Evolutionary conservation across 371 early-diverging fungal species (phyloP).

Genomic region (Rhizopus delemar): DNA sequence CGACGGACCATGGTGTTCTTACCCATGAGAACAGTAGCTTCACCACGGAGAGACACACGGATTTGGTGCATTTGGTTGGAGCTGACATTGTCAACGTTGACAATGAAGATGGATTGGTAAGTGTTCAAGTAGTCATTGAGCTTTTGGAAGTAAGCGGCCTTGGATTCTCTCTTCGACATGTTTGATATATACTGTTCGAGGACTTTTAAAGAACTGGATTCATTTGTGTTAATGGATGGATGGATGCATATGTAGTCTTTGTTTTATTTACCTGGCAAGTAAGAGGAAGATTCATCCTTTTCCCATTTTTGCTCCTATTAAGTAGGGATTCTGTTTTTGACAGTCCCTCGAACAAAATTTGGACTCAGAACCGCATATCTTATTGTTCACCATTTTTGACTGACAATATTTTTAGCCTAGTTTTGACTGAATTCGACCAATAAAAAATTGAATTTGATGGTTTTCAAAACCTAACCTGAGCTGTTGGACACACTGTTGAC

Average conservation of each 20-base stretch:
- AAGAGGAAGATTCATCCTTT: slow-evolving; percentile 18
- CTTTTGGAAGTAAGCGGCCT: slow-evolving; percentile 55
- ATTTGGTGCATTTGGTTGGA: slow-evolving; percentile 99
- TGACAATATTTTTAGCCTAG: no score
- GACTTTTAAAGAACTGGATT: slow-evolving; percentile 47
- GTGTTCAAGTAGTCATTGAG: slow-evolving; percentile 74
- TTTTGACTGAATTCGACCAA: no score
- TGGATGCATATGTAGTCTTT: slow-evolving; percentile 10
- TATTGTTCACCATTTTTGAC: no score
- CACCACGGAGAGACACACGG: slow-evolving; percentile 91
- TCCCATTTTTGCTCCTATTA: background rate
- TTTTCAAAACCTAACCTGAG: no score
- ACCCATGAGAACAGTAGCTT: slow-evolving; percentile 97
- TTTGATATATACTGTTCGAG: slow-evolving; percentile 51
- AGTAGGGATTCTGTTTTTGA: background rate
- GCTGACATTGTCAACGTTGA: slow-evolving; percentile 99
- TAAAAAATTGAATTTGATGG: no score
- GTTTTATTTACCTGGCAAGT: slow-evolving; percentile 25
- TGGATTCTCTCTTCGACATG: slow-evolving; percentile 62
- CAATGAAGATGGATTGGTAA: slow-evolving; percentile 94
- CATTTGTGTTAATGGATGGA: slow-evolving; percentile 13
- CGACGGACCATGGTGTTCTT: slow-evolving; percentile 99
- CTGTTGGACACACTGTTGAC: no score
- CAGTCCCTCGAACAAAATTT: background rate
- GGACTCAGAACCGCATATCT: no score